A percentile compares a stretch with the other conserved stretches of the same genome.
Evolutionary conservation across 208 protist genomes (phyloP).

Genomic region (Porcisia deanei): DNA sequence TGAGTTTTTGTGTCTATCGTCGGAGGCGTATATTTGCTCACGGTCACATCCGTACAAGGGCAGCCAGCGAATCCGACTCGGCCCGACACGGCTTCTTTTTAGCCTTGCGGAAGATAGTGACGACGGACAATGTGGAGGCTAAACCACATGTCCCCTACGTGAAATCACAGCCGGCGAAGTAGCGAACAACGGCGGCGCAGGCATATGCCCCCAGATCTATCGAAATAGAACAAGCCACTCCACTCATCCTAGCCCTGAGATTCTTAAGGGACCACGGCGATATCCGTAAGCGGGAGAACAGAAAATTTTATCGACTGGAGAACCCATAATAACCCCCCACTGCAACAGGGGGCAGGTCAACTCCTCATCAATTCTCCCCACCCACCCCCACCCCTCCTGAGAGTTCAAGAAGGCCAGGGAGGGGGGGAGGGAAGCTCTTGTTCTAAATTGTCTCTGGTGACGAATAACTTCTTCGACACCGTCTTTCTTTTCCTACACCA

Average conservation of each 20-base stretch:
- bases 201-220: background rate
- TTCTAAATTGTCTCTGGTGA: background rate
- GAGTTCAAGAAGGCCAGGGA: background rate
- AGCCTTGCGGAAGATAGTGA: background rate
- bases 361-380: background rate
- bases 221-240: too few relatives aligned
- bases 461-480: background rate
- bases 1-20: background rate
- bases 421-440: background rate
- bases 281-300: slow-evolving; percentile 2
- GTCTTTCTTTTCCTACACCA: background rate
- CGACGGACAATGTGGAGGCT: background rate
- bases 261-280: background rate
- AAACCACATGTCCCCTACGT: background rate
- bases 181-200: background rate
- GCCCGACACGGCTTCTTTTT: background rate
- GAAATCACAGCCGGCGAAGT: background rate
- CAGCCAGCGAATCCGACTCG: background rate
- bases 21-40: slow-evolving; percentile 5
- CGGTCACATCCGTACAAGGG: background rate
- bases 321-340: background rate
- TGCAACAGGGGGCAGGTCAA: slow-evolving; percentile 11
- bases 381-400: background rate
- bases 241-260: too few relatives aligned
- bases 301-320: background rate